phyloP scores from a whole-genome alignment of 2,329 filamentous ascomycete species.

The Alternaria triticina region DNA sequence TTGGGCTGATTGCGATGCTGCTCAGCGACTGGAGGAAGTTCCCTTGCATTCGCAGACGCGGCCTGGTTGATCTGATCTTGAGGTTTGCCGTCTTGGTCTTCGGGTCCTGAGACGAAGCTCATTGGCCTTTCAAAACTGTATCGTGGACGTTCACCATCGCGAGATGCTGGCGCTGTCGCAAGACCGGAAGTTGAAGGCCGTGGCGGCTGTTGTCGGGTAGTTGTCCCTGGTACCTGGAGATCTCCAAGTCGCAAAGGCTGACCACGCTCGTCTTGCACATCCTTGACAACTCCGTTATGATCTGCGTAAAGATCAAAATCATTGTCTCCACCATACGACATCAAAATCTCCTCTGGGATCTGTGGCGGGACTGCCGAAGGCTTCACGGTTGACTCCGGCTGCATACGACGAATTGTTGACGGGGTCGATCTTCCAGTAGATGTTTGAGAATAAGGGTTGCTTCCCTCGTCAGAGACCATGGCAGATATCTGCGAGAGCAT shows the following conservation, averaged over 20 bases:
- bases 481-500: slow-evolving; percentile 46
- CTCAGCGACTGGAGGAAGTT: slow-evolving; percentile 6
- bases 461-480: slow-evolving; percentile 41
- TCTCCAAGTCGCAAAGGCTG: slow-evolving; percentile 35
- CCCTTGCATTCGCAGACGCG: slow-evolving; percentile 7
- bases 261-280: slow-evolving; percentile 36
- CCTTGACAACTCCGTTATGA: slow-evolving; percentile 47
- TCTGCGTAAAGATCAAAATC: slow-evolving; percentile 48
- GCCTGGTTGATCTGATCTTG: slow-evolving; percentile 45
- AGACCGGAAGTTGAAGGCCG: slow-evolving; percentile 4
- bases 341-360: slow-evolving; percentile 31
- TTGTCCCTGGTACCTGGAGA: slow-evolving; percentile 3
- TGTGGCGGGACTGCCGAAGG: slow-evolving; percentile 23
- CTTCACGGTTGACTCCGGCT: slow-evolving; percentile 30
- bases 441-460: slow-evolving; percentile 34
- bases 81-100: slow-evolving; percentile 42
- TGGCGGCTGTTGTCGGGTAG: slow-evolving; percentile 11
- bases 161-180: slow-evolving; percentile 9
- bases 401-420: slow-evolving; percentile 35
- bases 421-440: slow-evolving; percentile 41
- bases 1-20: slow-evolving; percentile 17
- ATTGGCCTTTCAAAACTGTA: slow-evolving; percentile 45
- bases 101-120: slow-evolving; percentile 46
- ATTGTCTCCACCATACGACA: slow-evolving; percentile 26
- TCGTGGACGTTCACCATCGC: slow-evolving; percentile 29